These are phyloP conservation scores for Globisporangium canariense DNA, from an alignment of 352 stramenopile species.

Conservation along the genomic window DNA sequence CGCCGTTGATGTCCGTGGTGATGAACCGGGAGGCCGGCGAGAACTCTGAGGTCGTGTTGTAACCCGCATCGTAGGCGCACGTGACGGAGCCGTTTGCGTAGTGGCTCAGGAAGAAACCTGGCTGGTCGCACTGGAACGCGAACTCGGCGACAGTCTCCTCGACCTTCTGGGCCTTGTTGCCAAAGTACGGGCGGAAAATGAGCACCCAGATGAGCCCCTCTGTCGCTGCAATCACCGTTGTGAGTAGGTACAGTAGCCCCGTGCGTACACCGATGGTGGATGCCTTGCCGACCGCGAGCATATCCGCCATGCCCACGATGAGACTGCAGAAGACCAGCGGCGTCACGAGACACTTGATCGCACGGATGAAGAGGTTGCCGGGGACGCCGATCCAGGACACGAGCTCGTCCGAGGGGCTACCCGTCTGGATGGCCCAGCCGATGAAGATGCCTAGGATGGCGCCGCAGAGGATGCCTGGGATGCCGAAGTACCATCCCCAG, in stretches of 20 bases:
- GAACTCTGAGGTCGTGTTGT: constrained; percentile 16
- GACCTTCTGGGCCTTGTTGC: constrained; percentile 12
- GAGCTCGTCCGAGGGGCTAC: not conserved
- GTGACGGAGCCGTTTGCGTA: constrained; percentile 3
- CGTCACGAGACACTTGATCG: constrained; percentile 40
- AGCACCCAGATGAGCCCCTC: constrained; percentile 26
- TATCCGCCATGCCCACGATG: constrained; percentile 38
- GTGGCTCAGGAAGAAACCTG: constrained; percentile 22
- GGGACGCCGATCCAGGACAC: constrained; percentile 35
- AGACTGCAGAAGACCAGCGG: constrained; percentile 43
- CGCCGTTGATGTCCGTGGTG: constrained; percentile 31
- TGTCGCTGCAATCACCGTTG: not conserved
- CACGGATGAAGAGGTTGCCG: constrained; percentile 46
- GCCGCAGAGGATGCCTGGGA: constrained; percentile 30
- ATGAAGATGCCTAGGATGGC: constrained; percentile 23
- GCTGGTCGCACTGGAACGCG: not conserved
- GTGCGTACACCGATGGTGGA: constrained; percentile 15
- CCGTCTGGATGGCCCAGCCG: constrained; percentile 21
- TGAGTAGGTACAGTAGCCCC: constrained; percentile 30
- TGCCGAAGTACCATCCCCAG: constrained; percentile 17
- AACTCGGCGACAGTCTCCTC: constrained; percentile 2
- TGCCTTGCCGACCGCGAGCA: constrained; percentile 18
- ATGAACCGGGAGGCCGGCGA: constrained; percentile 21
- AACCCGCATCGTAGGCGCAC: constrained; percentile 17
- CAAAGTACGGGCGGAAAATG: constrained; percentile 29